Base-by-base conservation (phyloP, 805 yeast species). In the Metschnikowia sp. region DNA sequence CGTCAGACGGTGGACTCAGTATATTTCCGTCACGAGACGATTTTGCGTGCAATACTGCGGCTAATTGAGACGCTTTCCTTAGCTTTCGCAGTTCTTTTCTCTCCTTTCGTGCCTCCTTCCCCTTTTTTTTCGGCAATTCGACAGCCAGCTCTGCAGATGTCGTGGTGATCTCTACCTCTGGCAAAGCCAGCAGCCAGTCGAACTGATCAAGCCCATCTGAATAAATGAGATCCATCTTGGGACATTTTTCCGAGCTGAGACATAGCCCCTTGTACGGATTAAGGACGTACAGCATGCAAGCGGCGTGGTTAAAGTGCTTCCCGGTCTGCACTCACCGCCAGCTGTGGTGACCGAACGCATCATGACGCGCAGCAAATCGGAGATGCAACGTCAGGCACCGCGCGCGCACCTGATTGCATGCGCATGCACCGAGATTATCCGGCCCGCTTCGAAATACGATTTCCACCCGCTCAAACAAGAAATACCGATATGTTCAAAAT, bases 221-320 rank as follows among this genome's bases (percentile, higher is more conserved):
- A 13, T 30, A 28, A 15, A 39, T 34, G 5, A 28, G 13, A 18
- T 6, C 42, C 18, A 11, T 10, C n/a, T 32, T 26, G 4, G 22
- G 13, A 19, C 10, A 32, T 31, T 45, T 45, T 12, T 50, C 44
- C 8, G 52, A 18, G 19, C 41, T 49, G 32, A 48, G 40, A 34
- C 61, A 58, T 50, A 55, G 40, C 6, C 64, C 64, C 18, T 52
- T 59, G 48, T 48, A 39, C 31, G 55, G 44, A 43, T 58, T 50
- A 40, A 52, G 50, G 13, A 56, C 45, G 41, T 52, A 42, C 48
- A 39, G 49, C 52, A 51, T 47, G 43, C 45, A 45, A 41, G 34
- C 31, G 36, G 35, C 28, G 40, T 40, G 26, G 7, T 22, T 22
- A 1, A 22, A 22, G 34, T 33, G 42, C 18, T 37, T n/a, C 22